Evolutionary conservation across 208 protist species (phyloP), one percentile per base, ranked within the genome.

Genomic region (Leptomonas pyrrhocoris): DNA sequence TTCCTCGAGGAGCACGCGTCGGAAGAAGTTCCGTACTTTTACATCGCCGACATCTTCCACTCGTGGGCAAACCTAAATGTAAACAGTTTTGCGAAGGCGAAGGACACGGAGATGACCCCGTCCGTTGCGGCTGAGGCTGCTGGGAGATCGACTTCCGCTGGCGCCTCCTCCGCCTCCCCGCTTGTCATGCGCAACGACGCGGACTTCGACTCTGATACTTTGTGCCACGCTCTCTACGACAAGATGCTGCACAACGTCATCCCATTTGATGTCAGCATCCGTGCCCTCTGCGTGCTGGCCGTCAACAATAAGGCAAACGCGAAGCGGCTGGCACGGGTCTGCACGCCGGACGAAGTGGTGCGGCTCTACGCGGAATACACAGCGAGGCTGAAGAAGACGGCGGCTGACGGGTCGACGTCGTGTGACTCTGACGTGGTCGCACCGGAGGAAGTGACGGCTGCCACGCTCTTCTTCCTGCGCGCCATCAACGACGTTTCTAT

Each of bases 11-110:
- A 96, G 46, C 92, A 96, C 71, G 80, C 85, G 3, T 74, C 67
- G 9, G 82, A 94, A 50, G 89, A 93, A 25, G 93, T 96, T 66
- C 92, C 92, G 46, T 96, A 94, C 73, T 94, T 96, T 64, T 96
- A 94, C 84, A 94, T 94, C 69, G 80, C 84, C 16, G 92, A 96
- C 59, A 45, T 96, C 43, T 92, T 96, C 75, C 80, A 93, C 65
- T 79, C 87, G 15, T 96, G 92, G 92, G 80, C 85, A 18, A 78
- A 57, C 25, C 25, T 96, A 11, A 85, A 96, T 72, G 43, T 64
- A 8, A 16, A 49, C 21, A 64, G 61, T 42, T 88, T 88, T 45
- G 53, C 80, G 55, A 43, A 58, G 18, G 55, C 60, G 48, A 23
- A 16, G 25, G 63, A 66, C 0, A 21, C 28, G 25, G 36, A 57